These are phyloP conservation scores for Neltuma alba DNA, from an alignment of 306 rosid species.

Conservation along the genomic window DNA sequence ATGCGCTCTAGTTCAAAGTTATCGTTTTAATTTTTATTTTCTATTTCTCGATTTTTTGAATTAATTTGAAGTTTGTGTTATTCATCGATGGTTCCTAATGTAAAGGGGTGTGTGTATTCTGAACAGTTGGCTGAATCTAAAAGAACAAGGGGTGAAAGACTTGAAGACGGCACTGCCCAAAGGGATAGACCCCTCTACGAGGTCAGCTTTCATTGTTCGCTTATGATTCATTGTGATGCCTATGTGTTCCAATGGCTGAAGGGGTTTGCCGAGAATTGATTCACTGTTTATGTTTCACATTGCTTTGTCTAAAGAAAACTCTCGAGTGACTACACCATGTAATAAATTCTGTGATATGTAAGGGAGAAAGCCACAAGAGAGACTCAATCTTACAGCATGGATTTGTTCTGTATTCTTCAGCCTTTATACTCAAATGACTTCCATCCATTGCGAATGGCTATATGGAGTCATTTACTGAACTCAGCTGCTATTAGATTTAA, in stretches of 20 bases:
- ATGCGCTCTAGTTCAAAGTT: neutral
- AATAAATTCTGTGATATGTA: neutral
- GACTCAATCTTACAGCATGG: neutral
- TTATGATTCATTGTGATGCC: neutral
- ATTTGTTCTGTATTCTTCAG: neutral
- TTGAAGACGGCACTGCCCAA: slow-evolving; percentile 91
- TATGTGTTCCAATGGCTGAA: neutral
- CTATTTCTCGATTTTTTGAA: neutral
- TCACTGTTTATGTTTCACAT: neutral
- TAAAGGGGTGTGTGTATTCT: neutral
- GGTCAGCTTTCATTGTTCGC: slow-evolving; percentile 42
- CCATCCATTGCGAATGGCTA: neutral
- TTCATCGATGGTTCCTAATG: neutral
- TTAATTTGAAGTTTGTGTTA: slow-evolving; percentile 14
- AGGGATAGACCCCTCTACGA: slow-evolving; percentile 89
- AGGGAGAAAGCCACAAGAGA: neutral
- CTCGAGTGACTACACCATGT: neutral
- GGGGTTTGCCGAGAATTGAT: slow-evolving; percentile 10
- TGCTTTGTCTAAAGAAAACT: neutral
- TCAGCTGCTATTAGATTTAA: slow-evolving; percentile 1
- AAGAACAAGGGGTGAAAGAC: slow-evolving; percentile 78
- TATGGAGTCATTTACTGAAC: neutral
- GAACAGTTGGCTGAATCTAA: slow-evolving; percentile 76
- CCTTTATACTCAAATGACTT: neutral
- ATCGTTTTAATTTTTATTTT: neutral